These are phyloP conservation scores for Fusarium continuum DNA, from an alignment of 2,329 filamentous ascomycete genomes.

Conservation along the genomic window DNA sequence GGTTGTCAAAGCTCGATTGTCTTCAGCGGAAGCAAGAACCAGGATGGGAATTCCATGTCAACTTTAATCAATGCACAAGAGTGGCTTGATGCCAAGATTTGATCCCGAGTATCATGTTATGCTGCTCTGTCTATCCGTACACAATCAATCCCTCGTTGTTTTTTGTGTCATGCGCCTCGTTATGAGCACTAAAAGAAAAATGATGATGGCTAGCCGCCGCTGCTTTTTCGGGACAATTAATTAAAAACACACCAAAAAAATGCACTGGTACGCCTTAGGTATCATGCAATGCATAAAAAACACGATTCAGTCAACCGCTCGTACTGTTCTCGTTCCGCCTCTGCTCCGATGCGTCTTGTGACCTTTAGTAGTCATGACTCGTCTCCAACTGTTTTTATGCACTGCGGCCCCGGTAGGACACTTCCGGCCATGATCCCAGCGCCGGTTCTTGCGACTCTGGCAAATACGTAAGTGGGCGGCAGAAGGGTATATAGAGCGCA, in stretches of 20 bases:
- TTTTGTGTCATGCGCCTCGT: constrained; percentile 29
- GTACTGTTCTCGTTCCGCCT: constrained; percentile 16
- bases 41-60: not conserved
- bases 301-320: constrained; percentile 20
- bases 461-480: not conserved
- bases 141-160: constrained; percentile 10
- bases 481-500: constrained; percentile 9
- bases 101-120: constrained; percentile 6
- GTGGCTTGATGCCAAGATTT: not conserved
- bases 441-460: not conserved
- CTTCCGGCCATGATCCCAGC: not conserved
- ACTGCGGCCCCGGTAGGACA: not conserved
- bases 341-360: constrained; percentile 7
- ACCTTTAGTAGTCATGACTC: constrained; percentile 22
- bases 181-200: constrained; percentile 15
- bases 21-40: not conserved
- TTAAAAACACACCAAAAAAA: constrained; percentile 14
- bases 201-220: not conserved
- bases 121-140: constrained; percentile 28
- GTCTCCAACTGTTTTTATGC: constrained; percentile 11
- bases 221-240: constrained; percentile 7
- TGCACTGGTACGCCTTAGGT: constrained; percentile 35
- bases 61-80: not conserved
- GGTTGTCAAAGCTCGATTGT: not conserved
- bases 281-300: constrained; percentile 36